Conservation (phyloP, 768 basidiomycete species). For the Filobasidium floriforme region DNA sequence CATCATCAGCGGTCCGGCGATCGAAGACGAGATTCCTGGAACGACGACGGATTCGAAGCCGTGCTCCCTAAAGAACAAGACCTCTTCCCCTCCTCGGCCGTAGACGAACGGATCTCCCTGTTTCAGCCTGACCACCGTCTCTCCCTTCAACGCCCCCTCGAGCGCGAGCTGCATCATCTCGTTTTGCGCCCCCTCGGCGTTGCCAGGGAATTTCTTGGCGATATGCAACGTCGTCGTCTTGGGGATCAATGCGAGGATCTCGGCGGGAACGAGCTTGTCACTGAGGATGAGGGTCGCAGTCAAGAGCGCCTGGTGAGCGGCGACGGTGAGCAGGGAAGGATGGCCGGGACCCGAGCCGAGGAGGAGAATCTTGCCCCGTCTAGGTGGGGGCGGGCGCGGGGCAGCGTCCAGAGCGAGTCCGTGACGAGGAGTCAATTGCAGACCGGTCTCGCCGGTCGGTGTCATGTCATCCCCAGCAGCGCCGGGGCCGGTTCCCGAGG, state of each 20-base stretch:
- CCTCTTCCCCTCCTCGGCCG: constrained; percentile 88
- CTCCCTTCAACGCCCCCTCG: constrained; percentile 67
- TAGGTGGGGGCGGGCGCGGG: constrained; percentile 36
- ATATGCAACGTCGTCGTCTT: constrained; percentile 62
- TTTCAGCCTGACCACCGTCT: constrained; percentile 85
- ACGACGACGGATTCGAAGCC: constrained; percentile 78
- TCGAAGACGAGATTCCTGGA: constrained; percentile 80
- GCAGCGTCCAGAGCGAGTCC: constrained; percentile 29
- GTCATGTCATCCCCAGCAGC: constrained; percentile 10
- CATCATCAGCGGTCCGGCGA: constrained; percentile 82
- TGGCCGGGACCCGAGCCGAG: constrained; percentile 95
- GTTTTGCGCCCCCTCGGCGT: constrained; percentile 85
- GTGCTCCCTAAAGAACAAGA: constrained; percentile 77
- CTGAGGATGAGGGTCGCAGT: constrained; percentile 81
- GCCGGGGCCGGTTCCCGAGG: background rate
- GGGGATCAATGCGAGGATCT: constrained; percentile 79
- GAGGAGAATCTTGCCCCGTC: constrained; percentile 68
- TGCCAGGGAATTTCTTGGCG: constrained; percentile 94
- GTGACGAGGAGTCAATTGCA: constrained; percentile 23
- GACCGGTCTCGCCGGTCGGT: background rate
- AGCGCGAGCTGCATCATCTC: constrained; percentile 92
- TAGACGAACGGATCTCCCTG: constrained; percentile 96
- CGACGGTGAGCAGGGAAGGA: constrained; percentile 80
- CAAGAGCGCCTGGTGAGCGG: constrained; percentile 71
- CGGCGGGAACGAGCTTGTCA: constrained; percentile 89